Evolutionary conservation across 2,329 filamentous ascomycete genomes (phyloP).

Genomic region (Apiospora hydei): DNA sequence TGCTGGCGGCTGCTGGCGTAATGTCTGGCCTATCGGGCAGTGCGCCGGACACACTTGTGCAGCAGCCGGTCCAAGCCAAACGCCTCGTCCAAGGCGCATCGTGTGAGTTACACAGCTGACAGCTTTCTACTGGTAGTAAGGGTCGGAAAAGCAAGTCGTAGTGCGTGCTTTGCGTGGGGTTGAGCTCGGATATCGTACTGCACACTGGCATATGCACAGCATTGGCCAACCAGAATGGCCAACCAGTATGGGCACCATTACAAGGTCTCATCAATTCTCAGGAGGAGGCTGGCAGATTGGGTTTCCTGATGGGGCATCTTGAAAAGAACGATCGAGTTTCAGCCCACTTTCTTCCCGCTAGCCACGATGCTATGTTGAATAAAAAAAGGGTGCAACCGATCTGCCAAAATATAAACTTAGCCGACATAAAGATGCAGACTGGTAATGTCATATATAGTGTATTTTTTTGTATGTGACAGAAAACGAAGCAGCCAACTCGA

Average conservation of each 20-base stretch:
- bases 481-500: background rate
- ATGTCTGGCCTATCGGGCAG: background rate
- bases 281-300: constrained; percentile 14
- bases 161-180: constrained; percentile 11
- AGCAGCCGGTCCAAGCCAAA: constrained; percentile 13
- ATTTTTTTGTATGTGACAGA: background rate
- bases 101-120: background rate
- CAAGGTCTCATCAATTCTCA: background rate
- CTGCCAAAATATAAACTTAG: background rate
- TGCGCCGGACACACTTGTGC: constrained; percentile 17
- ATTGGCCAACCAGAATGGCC: constrained; percentile 17
- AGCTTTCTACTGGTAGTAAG: background rate
- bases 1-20: constrained; percentile 9
- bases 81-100: constrained; percentile 11
- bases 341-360: constrained; percentile 15
- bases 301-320: constrained; percentile 6
- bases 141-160: background rate
- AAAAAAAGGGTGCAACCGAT: background rate
- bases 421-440: background rate
- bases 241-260: background rate
- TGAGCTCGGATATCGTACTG: constrained; percentile 18
- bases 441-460: background rate
- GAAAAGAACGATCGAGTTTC: constrained; percentile 5
- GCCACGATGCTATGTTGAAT: background rate
- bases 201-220: constrained; percentile 12